Evolutionary conservation across 2,329 filamentous ascomycete species (phyloP), one percentile per base, ranked within the genome.

Genomic region (Aspergillus sp.): DNA sequence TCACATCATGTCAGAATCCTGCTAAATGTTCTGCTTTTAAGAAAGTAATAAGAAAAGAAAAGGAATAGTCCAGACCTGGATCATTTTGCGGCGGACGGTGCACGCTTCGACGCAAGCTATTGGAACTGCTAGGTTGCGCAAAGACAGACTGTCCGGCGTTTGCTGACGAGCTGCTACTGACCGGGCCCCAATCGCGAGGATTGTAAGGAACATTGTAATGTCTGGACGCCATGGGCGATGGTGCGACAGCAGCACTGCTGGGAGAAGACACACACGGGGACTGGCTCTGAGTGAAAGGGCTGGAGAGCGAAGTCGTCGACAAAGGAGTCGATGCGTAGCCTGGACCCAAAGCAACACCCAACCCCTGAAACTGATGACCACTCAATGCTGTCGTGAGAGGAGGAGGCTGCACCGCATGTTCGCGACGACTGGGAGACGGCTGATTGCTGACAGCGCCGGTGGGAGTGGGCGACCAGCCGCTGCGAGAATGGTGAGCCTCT

Each of bases 181-280:
- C 65, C 17, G 69, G 67, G 1, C 67, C 71, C 74, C 74, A 76
- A 62, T 75, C 70, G 51, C 72, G 71, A 32, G 74, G 74, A 53
- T 76, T 74, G 52, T 76, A 76, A 7, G 70, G 66, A 20, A 69
- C 64, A 57, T 60, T 73, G 52, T 73, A 74, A 41, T 69, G 63
- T 52, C 73, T 68, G 41, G 65, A 63, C n/a, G 68, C 61, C 70
- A 74, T 71, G 22, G 72, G 68, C 46, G 71, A 68, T 9, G 64
- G 59, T 17, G 63, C 68, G 46, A 65, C 60, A 9, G 65, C 61
- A 47, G 62, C 58, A 23, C 63, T 63, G 6, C 59, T 60, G 4
- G 71, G 67, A 19, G 71, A 67, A 32, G 62, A 50, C 32, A 69
- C 58, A 39, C 62, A 67, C 10, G 69, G 62, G 42, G 71, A 69